A percentile compares a stretch with the other conserved stretches of the same genome.
phyloP scores from a whole-genome alignment of 805 yeast genomes.

The Crinitomyces ghanaensis region DNA sequence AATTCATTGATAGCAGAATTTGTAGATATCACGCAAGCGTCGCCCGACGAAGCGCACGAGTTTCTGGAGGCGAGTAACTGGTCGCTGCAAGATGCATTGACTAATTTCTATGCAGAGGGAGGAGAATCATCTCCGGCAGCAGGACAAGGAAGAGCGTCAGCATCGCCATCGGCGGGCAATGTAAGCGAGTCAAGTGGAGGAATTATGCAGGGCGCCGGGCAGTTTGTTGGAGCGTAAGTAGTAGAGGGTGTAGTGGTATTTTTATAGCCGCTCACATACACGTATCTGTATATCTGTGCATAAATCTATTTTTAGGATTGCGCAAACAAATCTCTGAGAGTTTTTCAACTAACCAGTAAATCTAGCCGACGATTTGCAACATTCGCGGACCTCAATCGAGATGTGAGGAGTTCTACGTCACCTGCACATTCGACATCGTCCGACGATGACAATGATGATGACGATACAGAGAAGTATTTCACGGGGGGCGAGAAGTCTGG shows the following conservation, averaged over 20 bases:
- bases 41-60: constrained; percentile 30
- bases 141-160: no score
- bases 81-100: constrained; percentile 2
- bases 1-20: constrained; percentile 24
- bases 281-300: background rate
- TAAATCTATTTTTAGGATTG: background rate
- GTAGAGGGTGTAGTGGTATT: background rate
- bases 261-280: background rate
- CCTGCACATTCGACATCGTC: constrained; percentile 24
- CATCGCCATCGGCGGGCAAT: no score
- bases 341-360: constrained; percentile 1
- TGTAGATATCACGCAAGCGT: constrained; percentile 28
- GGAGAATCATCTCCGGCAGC: background rate
- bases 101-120: constrained; percentile 1
- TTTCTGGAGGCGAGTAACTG: constrained; percentile 27
- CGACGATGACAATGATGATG: constrained; percentile 20
- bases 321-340: background rate
- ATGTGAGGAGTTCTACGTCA: constrained; percentile 22
- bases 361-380: constrained; percentile 20
- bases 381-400: constrained; percentile 20
- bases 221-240: no score
- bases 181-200: no score
- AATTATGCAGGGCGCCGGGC: no score
- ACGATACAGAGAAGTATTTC: constrained; percentile 32
- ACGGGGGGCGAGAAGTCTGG: constrained; percentile 65